A percentile compares a stretch with the other conserved stretches of the same genome.
These are phyloP conservation scores for Phialophora verrucosa DNA, from an alignment of 2,329 filamentous ascomycete genomes.

Conservation along the genomic window DNA sequence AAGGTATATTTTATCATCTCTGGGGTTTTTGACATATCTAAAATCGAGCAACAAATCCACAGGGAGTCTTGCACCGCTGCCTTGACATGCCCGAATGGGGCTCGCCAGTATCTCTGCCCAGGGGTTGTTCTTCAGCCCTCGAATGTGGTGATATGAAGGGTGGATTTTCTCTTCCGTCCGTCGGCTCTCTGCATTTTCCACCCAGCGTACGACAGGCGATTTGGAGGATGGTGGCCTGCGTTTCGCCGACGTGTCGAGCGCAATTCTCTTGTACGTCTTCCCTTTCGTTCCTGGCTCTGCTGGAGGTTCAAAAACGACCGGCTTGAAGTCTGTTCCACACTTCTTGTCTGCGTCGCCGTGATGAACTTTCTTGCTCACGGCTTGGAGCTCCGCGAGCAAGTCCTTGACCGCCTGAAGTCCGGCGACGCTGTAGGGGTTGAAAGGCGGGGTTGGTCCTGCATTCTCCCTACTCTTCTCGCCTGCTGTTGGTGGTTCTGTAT, in stretches of 20 bases:
- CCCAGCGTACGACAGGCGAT: slow-evolving; percentile 29
- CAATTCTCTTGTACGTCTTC: slow-evolving; percentile 7
- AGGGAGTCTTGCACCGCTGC: slow-evolving; percentile 33
- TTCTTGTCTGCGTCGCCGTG: not conserved
- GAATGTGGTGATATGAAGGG: slow-evolving; percentile 26
- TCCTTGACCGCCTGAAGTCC: slow-evolving; percentile 6
- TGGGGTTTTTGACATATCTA: slow-evolving; percentile 28
- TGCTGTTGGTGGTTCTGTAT: not conserved
- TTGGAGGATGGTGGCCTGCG: slow-evolving; percentile 1
- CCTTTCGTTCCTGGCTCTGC: not conserved
- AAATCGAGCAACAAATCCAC: slow-evolving; percentile 29
- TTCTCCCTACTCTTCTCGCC: not conserved
- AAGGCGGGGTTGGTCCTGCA: slow-evolving; percentile 7
- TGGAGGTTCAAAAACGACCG: not conserved
- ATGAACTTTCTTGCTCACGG: not conserved
- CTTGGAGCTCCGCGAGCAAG: slow-evolving; percentile 5
- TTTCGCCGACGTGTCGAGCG: not conserved
- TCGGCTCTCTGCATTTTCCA: slow-evolving; percentile 16
- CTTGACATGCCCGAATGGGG: slow-evolving; percentile 32
- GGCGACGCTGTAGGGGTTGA: slow-evolving; percentile 24
- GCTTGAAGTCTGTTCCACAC: not conserved
- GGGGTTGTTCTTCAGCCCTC: slow-evolving; percentile 33
- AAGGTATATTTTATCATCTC: slow-evolving; percentile 28
- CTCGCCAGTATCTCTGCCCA: slow-evolving; percentile 38
- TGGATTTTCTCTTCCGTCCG: slow-evolving; percentile 19